Evolutionary conservation across 176 grass and related monocot genomes (phyloP).

Genomic region (Oryza punctata): DNA sequence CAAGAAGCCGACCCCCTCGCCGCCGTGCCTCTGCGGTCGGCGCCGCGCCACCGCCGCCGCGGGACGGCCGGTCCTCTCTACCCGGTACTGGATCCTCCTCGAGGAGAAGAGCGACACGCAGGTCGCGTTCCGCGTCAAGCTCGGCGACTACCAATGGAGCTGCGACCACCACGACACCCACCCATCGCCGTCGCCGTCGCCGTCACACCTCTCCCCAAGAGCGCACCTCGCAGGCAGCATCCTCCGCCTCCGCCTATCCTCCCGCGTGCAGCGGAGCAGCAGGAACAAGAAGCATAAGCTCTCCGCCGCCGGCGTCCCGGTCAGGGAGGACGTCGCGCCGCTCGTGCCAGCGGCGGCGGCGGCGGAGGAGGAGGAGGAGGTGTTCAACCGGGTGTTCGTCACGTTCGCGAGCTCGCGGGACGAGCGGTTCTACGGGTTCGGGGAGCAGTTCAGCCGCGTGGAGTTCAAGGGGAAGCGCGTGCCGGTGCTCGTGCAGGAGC

Average conservation of each 20-base stretch:
- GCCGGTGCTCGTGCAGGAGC: conserved; percentile 87
- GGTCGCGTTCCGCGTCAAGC: conserved; percentile 63
- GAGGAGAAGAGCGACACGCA: conserved; percentile 71
- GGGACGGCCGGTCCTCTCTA: conserved; percentile 40
- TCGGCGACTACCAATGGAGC: conserved; percentile 64
- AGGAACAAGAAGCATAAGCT: conserved; percentile 30
- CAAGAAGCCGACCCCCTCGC: conserved; percentile 29
- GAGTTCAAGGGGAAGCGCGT: conserved; percentile 89
- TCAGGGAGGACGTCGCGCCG: conserved; percentile 21
- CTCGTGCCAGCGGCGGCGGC: conserved; percentile 5
- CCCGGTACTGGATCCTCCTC: conserved; percentile 71
- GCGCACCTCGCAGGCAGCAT: background rate
- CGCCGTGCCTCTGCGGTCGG: conserved; percentile 30
- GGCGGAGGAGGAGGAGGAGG: conserved; percentile 52
- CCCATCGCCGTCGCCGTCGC: background rate
- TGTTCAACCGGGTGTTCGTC: conserved; percentile 61
- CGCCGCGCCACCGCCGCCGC: background rate
- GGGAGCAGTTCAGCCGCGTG: conserved; percentile 91
- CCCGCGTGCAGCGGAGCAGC: conserved; percentile 12
- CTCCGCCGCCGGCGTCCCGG: background rate
- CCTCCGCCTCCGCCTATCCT: conserved; percentile 34
- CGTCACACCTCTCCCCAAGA: background rate
- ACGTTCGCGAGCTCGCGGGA: conserved; percentile 66
- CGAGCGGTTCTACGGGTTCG: conserved; percentile 86
- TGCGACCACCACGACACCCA: conserved; percentile 18